A percentile compares a stretch with the other conserved stretches of the same genome.
Evolutionary conservation across 1,284 basidiomycete species (phyloP).

Genomic region (Phlebopus sp.): DNA sequence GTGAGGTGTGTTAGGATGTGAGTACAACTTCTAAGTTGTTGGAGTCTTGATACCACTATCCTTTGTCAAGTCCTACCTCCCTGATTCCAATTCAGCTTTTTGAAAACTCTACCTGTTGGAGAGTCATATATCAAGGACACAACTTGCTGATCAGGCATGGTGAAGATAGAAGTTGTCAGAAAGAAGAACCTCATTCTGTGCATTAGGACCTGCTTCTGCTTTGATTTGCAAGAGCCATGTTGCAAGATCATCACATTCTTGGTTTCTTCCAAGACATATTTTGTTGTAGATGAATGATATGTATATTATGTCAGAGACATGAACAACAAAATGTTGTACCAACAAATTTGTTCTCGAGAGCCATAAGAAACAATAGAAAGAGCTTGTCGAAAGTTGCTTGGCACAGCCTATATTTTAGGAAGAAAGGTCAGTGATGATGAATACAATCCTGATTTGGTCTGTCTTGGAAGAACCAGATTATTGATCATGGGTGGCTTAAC

Average conservation of each 20-base stretch:
- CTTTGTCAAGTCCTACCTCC: too few species aligned
- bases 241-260: constrained; percentile 32
- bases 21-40: too few species aligned
- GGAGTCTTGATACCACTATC: too few species aligned
- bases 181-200: constrained; percentile 26
- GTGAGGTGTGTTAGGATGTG: too few species aligned
- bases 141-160: too few species aligned
- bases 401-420: constrained; percentile 6
- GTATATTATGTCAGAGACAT: constrained; percentile 34
- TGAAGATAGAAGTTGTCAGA: too few species aligned
- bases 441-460: constrained; percentile 1
- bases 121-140: too few species aligned
- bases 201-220: constrained; percentile 23
- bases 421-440: background rate
- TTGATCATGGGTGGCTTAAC: constrained; percentile 6
- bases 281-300: constrained; percentile 27
- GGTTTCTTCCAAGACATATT: constrained; percentile 38
- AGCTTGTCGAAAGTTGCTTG: constrained; percentile 38
- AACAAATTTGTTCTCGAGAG: constrained; percentile 34
- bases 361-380: constrained; percentile 34
- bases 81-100: too few species aligned
- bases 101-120: too few species aligned
- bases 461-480: constrained; percentile 2
- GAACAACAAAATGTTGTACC: constrained; percentile 33
- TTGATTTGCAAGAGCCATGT: constrained; percentile 44